phyloP scores from a whole-genome alignment of 1,284 basidiomycete species.

The Lentinula novae-zelandiae region DNA sequence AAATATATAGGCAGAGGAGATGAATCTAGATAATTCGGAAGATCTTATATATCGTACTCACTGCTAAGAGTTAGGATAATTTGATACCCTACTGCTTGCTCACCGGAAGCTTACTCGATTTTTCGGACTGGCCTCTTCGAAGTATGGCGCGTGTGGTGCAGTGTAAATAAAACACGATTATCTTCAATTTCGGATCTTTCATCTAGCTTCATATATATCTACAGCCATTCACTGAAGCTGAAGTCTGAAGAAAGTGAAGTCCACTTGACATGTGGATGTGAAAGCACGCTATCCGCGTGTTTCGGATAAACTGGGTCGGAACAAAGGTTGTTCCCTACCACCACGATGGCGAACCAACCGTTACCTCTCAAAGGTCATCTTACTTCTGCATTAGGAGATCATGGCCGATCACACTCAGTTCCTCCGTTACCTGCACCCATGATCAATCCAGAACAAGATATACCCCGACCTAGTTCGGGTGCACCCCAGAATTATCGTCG shows the following conservation, averaged over 20 bases:
- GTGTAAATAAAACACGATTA: background rate
- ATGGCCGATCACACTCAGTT: background rate
- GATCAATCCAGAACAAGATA: background rate
- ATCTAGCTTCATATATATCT: too few relatives aligned
- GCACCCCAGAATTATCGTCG: background rate
- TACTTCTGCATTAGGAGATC: background rate
- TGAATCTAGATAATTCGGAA: background rate
- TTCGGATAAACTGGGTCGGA: background rate
- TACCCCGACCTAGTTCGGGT: background rate
- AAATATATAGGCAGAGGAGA: background rate
- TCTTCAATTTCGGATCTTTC: background rate
- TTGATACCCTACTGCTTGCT: background rate
- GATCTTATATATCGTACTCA: background rate
- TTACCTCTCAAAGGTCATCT: background rate
- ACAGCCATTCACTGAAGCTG: too few relatives aligned
- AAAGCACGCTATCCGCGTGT: background rate
- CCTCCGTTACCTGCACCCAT: background rate
- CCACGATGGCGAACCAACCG: slow-evolving; percentile 2
- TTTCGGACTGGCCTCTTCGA: too few relatives aligned
- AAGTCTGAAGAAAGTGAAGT: too few relatives aligned
- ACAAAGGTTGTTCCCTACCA: background rate
- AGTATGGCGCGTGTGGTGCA: too few relatives aligned
- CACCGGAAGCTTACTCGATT: background rate
- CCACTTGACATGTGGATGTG: too few relatives aligned
- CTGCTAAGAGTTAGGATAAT: background rate